phyloP scores from a whole-genome alignment of 1,284 basidiomycete species.

The Sporisorium iseilematis-ciliati region DNA sequence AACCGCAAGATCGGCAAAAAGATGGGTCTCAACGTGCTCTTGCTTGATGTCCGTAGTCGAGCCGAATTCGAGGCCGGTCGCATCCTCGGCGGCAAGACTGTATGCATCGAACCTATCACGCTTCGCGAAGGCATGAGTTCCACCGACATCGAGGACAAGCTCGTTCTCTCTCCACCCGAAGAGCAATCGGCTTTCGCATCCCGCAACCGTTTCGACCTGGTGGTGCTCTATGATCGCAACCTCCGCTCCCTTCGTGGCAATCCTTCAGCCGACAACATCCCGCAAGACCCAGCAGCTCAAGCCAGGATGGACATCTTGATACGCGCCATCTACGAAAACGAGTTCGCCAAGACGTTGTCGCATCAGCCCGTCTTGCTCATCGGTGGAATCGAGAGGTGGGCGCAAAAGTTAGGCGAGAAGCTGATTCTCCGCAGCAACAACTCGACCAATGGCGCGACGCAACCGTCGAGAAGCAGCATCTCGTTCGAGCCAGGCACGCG shows the following conservation, averaged over 20 bases:
- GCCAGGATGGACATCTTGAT: constrained; percentile 49
- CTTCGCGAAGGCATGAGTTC: constrained; percentile 73
- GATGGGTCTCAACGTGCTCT: constrained; percentile 72
- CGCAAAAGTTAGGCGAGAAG: constrained; percentile 75
- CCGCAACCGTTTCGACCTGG: constrained; percentile 87
- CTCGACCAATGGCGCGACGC: not conserved
- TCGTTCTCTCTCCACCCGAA: constrained; percentile 78
- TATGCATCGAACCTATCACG: constrained; percentile 79
- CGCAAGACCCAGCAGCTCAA: constrained; percentile 43
- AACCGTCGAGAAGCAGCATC: constrained; percentile 30
- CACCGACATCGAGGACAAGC: constrained; percentile 81
- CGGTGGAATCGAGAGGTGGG: constrained; percentile 89
- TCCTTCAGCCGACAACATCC: constrained; percentile 21
- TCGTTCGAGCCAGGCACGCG: constrained; percentile 47
- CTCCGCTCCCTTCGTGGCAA: constrained; percentile 38
- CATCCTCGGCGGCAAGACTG: constrained; percentile 78
- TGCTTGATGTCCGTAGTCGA: constrained; percentile 85
- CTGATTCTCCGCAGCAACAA: constrained; percentile 70
- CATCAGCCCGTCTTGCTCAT: constrained; percentile 84
- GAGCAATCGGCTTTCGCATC: constrained; percentile 82
- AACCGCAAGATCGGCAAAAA: constrained; percentile 54
- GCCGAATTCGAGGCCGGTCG: constrained; percentile 81
- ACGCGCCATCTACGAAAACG: constrained; percentile 60
- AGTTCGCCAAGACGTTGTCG: constrained; percentile 73
- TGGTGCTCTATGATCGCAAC: constrained; percentile 85